Base-by-base conservation (phyloP, 306 rosid genomes). In the peach (Prunus persica) region DNA sequence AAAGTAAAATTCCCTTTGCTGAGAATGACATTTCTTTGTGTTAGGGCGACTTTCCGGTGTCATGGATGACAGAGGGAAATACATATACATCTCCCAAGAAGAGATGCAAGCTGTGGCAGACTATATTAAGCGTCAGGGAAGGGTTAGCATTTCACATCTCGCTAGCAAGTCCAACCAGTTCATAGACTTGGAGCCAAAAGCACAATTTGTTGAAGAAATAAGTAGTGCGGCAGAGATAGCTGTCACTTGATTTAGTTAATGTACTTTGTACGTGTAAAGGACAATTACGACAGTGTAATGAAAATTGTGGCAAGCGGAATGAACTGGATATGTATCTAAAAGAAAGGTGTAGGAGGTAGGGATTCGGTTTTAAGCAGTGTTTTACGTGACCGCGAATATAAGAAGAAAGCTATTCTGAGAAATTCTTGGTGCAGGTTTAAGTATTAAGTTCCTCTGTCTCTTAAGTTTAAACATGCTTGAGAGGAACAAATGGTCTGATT, bases 31-130 rank as follows among this genome's bases (percentile, higher is more conserved):
- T 80, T 73, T 56, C 27, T 72, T 57, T 64, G 67, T 79, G 62
- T 46, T 83, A 93, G 98, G 95, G 68, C 86, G 93, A 78, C 93
- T 96, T 78, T 96, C 99, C 3, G 99, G 99, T 46, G 98, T 96
- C 47, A 92, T 92, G 98, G 99, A 96, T 71, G 99, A 96, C 71
- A 88, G 98, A 75, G 99, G 99, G 64, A 96, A 96, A 73, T 96
- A 89, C 47, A 92, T 92, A 73, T 91, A 92, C 90, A 92, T 96
- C 82, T 92, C 97, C 20, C 87, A 74, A 54, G 98, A 91, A 79
- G 99, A 96, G 83, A 96, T 96, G 99, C 88, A 91, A 84, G 98
- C 98, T 24, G 98, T 96, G 71, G 97, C 99, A 28, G 98, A 96
- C 65, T 89, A 89, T 77, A 84, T 96, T 43, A 91, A 87, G 86